These are phyloP conservation scores for Nidularia sp. DNA, from an alignment of 768 basidiomycete genomes.

Conservation along the genomic window DNA sequence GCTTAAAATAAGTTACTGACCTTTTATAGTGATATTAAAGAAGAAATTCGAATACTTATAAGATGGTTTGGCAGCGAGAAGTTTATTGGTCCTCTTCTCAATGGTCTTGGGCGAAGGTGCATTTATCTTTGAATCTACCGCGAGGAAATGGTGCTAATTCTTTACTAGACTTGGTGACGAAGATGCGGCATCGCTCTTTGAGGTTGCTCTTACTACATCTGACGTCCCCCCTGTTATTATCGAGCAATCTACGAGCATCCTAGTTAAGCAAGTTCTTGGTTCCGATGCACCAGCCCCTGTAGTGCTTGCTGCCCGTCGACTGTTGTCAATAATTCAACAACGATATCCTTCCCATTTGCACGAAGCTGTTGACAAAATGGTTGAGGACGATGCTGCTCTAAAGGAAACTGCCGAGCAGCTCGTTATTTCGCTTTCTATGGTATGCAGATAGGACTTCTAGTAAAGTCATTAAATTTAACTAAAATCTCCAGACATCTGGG, in stretches of 20 bases:
- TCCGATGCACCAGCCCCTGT: constrained; percentile 13
- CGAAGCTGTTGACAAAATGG: constrained; percentile 29
- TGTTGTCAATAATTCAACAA: constrained; percentile 63
- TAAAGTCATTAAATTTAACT: not conserved
- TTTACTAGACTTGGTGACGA: constrained; percentile 27
- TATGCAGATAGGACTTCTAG: constrained; percentile 19
- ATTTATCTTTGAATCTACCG: not conserved
- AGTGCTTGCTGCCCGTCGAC: constrained; percentile 21
- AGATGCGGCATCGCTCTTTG: constrained; percentile 23
- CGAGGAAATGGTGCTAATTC: not conserved
- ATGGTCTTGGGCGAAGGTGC: constrained; percentile 32
- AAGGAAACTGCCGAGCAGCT: constrained; percentile 49
- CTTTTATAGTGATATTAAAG: constrained; percentile 35
- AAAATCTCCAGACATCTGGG: not conserved
- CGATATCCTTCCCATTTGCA: constrained; percentile 53
- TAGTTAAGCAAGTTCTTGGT: constrained; percentile 21
- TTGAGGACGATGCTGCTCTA: constrained; percentile 26
- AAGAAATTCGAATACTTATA: constrained; percentile 39
- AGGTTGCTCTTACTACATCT: constrained; percentile 29
- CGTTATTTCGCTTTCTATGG: constrained; percentile 54
- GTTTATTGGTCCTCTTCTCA: constrained; percentile 50
- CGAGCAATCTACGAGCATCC: constrained; percentile 18
- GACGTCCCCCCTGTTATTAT: constrained; percentile 27
- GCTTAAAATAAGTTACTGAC: no score
- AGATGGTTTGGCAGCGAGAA: constrained; percentile 52